Evolutionary conservation across 805 yeast species (phyloP), one percentile per base, ranked within the genome.

Genomic region (Cyberlindnera amylophila): DNA sequence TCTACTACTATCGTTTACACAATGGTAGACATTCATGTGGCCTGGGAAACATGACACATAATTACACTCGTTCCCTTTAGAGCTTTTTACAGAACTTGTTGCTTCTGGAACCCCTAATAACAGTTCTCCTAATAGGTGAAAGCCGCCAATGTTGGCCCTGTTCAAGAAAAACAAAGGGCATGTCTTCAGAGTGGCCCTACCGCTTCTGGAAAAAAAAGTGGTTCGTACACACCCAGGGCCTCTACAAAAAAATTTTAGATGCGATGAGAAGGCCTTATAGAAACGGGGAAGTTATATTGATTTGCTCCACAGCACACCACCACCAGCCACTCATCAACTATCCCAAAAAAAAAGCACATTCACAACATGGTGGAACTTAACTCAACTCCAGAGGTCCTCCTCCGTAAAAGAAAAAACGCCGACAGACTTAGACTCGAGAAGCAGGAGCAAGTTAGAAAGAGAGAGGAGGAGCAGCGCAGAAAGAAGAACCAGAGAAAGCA

Each of bases 381-480:
- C 59, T 72, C 83, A 19, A 83, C 81, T 58, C 91, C 93, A 30
- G 93, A 86, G 62, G 72, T 86, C 42, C 76, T 86, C 53, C 72
- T 86, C 49, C 79, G 81, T 58, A 86, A 85, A 69, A 79, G 95
- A 66, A 86, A 84, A 69, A 77, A 82, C 58, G 84, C 82, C 46
- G 91, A 85, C 61, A 71, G 83, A 62, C 69, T 81, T 52, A 75
- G 89, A 61, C 54, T 84, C 41, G 86, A 81, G 61, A 85, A 82
- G 58, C 91, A 83, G 62, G 85, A 81, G 50, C 72, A 72, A 42
- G 81, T 81, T 13, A 71, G 71, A 49, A 65, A 69, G 54, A 77
- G 74, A 61, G 68, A 66, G 33, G 71, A 70, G 41, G 71, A 67
- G 37, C 70, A 67, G 49, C 65, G 70, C 46, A 64, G 63, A 50